These are phyloP conservation scores for Fibroporia radiculosa DNA, from an alignment of 768 basidiomycete species.

Conservation along the genomic window DNA sequence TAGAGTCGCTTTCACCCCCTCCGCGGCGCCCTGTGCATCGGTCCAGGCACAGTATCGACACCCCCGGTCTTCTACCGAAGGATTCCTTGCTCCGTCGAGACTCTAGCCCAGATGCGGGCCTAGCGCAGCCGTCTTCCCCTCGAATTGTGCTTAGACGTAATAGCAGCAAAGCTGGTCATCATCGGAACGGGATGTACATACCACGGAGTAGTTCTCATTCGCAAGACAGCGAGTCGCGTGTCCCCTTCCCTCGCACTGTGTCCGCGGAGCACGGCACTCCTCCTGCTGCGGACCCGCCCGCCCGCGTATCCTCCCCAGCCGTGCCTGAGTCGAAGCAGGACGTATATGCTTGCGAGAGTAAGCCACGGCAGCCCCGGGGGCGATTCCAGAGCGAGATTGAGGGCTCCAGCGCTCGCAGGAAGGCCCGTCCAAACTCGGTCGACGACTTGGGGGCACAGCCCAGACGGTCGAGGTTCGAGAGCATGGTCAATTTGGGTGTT, in stretches of 20 bases:
- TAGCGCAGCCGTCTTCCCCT: conserved; percentile 27
- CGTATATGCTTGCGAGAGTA: conserved; percentile 13
- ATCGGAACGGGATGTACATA: conserved; percentile 40
- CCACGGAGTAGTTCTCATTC: conserved; percentile 25
- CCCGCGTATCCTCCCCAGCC: conserved; percentile 14
- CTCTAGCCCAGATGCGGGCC: conserved; percentile 51
- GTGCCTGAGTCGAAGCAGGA: conserved; percentile 15
- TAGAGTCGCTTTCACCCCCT: conserved; percentile 39
- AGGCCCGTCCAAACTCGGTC: conserved; percentile 56
- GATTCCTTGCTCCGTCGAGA: conserved; percentile 36
- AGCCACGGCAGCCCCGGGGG: conserved; percentile 42
- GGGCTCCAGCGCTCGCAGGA: conserved; percentile 40
- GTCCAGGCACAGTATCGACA: conserved; percentile 56
- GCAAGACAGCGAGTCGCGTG: conserved; percentile 26
- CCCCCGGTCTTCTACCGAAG: conserved; percentile 28
- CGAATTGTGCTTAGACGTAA: conserved; percentile 49
- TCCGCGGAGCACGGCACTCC: conserved; percentile 44
- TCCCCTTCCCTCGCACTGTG: conserved; percentile 61
- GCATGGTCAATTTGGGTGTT: conserved; percentile 58
- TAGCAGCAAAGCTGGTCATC: conserved; percentile 42
- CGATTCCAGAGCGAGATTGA: conserved; percentile 74
- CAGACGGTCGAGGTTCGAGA: conserved; percentile 60
- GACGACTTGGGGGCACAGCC: conserved; percentile 56
- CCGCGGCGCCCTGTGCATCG: conserved; percentile 57
- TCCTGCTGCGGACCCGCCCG: background rate